Evolutionary conservation across 2,329 filamentous ascomycete species (phyloP).

Genomic region (Colletotrichum lupini): DNA sequence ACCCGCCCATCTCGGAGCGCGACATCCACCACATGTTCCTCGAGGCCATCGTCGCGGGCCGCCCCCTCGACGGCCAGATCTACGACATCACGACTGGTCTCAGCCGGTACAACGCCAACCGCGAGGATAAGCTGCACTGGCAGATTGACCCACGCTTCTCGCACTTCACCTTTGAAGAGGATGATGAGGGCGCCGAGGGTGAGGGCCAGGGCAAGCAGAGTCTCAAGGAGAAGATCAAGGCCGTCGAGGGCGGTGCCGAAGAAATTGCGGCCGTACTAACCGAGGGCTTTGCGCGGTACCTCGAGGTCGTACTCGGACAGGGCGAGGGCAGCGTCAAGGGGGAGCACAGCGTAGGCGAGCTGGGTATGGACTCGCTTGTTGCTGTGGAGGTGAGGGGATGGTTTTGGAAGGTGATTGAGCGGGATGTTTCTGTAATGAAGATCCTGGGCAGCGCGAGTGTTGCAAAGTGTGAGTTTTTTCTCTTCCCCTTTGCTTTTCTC

Average conservation of each 20-base stretch:
- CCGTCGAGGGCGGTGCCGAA: slow-evolving; percentile 27
- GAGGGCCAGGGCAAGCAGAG: slow-evolving; percentile 32
- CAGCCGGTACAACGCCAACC: slow-evolving; percentile 47
- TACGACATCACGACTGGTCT: slow-evolving; percentile 41
- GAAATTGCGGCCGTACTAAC: slow-evolving; percentile 42
- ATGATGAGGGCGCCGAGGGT: background rate
- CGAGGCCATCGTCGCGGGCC: slow-evolving; percentile 42
- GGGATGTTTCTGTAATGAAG: slow-evolving; percentile 58
- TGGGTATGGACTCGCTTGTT: slow-evolving; percentile 44
- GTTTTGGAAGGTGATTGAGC: slow-evolving; percentile 56
- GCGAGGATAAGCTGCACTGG: slow-evolving; percentile 50
- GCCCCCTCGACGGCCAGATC: slow-evolving; percentile 39
- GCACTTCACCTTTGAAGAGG: slow-evolving; percentile 46
- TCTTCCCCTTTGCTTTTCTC: too few species aligned
- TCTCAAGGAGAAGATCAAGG: slow-evolving; percentile 44
- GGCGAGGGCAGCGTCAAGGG: slow-evolving; percentile 41
- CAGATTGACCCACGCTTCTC: slow-evolving; percentile 56
- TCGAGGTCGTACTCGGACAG: slow-evolving; percentile 37
- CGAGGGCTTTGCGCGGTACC: slow-evolving; percentile 40
- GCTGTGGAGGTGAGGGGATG: slow-evolving; percentile 55
- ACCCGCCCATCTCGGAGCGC: slow-evolving; percentile 41
- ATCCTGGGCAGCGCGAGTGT: slow-evolving; percentile 50
- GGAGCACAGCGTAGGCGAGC: slow-evolving; percentile 46
- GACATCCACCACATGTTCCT: slow-evolving; percentile 46
- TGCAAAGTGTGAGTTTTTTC: slow-evolving; percentile 34